Conservation (phyloP, 164 flowering plant species). For the Stephania japonica region DNA sequence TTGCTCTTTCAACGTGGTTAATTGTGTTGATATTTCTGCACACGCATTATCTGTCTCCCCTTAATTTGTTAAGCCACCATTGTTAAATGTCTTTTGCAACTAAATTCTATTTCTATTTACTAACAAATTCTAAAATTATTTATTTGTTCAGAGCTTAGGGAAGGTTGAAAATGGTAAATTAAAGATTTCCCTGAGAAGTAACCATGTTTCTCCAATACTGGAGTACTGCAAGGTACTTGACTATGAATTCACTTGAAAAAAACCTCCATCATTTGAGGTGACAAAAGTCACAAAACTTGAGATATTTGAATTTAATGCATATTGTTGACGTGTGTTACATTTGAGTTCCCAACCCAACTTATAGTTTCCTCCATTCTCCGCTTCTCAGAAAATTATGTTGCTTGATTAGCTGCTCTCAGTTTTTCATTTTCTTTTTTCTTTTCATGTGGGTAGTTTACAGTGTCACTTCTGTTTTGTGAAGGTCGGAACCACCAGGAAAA, state of each 20-base stretch:
- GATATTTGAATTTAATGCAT: background rate
- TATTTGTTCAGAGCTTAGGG: conserved; percentile 50
- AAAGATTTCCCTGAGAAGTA: conserved; percentile 58
- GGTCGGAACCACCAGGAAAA: conserved; percentile 82
- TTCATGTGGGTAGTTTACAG: background rate
- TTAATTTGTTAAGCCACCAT: background rate
- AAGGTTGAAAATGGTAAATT: conserved; percentile 51
- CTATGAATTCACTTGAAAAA: background rate
- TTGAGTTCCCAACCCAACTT: background rate
- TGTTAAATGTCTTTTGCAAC: background rate
- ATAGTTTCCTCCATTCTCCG: background rate
- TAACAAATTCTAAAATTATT: conserved; percentile 3
- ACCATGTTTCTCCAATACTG: conserved; percentile 57
- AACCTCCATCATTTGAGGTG: background rate
- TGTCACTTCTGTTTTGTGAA: conserved; percentile 20
- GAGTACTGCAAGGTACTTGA: conserved; percentile 78
- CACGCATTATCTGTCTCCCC: no score
- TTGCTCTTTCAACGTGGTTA: background rate
- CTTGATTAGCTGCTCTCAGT: background rate
- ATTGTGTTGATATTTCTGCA: background rate
- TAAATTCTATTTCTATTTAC: background rate
- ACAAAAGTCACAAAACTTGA: background rate
- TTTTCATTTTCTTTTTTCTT: background rate
- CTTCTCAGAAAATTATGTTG: background rate
- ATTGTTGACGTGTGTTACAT: background rate